Evolutionary conservation across 768 basidiomycete species (phyloP), one percentile per base, ranked within the genome.

Genomic region (Lyophyllum shimeji): DNA sequence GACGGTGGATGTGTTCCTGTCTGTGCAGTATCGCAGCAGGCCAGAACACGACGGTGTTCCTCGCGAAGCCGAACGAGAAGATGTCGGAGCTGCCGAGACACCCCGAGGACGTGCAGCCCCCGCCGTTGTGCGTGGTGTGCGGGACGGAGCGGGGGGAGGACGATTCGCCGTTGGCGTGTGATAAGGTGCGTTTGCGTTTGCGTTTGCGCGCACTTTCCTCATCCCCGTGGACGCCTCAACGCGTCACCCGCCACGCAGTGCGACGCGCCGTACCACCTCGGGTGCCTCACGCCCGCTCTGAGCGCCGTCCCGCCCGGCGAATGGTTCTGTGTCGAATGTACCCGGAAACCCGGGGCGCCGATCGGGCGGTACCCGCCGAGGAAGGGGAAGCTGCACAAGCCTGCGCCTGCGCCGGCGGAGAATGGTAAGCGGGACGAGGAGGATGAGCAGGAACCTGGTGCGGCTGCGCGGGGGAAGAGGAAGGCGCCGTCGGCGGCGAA

Each of bases 271-370:
- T 96, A 89, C 69, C 95, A 98, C 69, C 76, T 90, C 13, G 77
- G 77, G 12, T 98, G 95, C 69, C 82, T 95, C 44, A 73, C 76
- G 42, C 93, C 94, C 17, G 92, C 94, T 1, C 72, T 98, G 45
- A 68, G 74, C 15, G 83, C 78, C 3, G 76, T 95, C 17, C 95
- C 95, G 0, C 88, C 90, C 31, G 95, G 91, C 34, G 90, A 95
- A 73, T 95, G 94, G 93, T 93, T 93, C 77, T 96, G 94, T 64
- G 85, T 88, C 0, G 76, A 82, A 53, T 96, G 94, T 65, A 69
- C 72, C 9, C 76, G 76, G 31, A 78, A 82, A 20, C 86, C 86
- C 3, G 82, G 81, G 9, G 82, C 81, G 5, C 80, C 83, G 6
- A 75, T 81, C 3, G 81, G 79, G 18, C 64, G 66, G 9, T 73